Conservation (phyloP, 352 stramenopile genomes). For the Thraustochytrium striatum region DNA sequence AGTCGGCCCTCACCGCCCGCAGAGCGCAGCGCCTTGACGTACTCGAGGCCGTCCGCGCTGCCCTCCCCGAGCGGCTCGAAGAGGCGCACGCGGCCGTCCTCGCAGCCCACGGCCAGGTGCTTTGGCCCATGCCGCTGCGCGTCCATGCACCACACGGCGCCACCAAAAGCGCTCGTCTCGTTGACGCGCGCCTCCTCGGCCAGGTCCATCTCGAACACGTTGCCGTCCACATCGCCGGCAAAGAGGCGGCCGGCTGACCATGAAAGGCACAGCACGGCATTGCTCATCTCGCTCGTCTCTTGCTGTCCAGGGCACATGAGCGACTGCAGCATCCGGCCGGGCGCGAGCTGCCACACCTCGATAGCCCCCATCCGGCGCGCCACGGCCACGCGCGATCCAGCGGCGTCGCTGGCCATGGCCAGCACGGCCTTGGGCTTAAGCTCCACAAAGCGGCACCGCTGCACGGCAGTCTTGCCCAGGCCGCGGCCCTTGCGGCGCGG, state of each 20-base stretch:
- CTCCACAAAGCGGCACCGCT: slow-evolving; percentile 51
- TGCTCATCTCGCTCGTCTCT: slow-evolving; percentile 26
- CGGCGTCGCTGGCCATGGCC: slow-evolving; percentile 46
- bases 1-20: slow-evolving; percentile 65
- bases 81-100: slow-evolving; percentile 79
- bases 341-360: slow-evolving; percentile 46
- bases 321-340: slow-evolving; percentile 46
- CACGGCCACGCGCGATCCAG: slow-evolving; percentile 51
- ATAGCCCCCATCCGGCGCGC: slow-evolving; percentile 53
- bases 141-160: slow-evolving; percentile 77
- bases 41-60: slow-evolving; percentile 63
- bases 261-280: neutral
- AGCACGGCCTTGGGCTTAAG: slow-evolving; percentile 53
- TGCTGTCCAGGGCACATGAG: slow-evolving; percentile 52
- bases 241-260: slow-evolving; percentile 49
- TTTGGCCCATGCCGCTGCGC: slow-evolving; percentile 58
- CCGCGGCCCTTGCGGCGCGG: too few species aligned
- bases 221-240: slow-evolving; percentile 53
- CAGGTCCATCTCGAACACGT: slow-evolving; percentile 50
- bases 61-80: slow-evolving; percentile 65
- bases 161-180: slow-evolving; percentile 67
- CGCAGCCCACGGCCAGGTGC: slow-evolving; percentile 74
- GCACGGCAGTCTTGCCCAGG: too few species aligned
- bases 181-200: neutral
- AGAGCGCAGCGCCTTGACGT: slow-evolving; percentile 72